Percentiles rank a stretch among this genome's conserved stretches.
Evolutionary conservation across 495 filamentous ascomycete species (phyloP).

Genomic region (Penicillium roqueforti): DNA sequence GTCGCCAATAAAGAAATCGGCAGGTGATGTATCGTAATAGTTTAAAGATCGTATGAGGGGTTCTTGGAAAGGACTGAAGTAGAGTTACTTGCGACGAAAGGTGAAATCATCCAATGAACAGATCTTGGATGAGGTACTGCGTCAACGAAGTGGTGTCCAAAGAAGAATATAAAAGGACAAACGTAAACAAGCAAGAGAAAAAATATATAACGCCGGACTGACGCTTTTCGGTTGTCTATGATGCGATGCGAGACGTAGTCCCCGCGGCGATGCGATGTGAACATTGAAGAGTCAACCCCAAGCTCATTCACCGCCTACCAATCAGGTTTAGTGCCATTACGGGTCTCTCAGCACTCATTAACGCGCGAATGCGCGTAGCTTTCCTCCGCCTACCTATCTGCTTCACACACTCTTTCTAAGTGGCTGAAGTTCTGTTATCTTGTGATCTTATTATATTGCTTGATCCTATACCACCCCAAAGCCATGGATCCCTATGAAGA

Average conservation of each 20-base stretch:
- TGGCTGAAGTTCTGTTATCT: background rate
- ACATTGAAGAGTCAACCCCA: constrained; percentile 26
- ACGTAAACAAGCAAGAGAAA: background rate
- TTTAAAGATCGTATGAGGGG: constrained; percentile 1
- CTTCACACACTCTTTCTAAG: constrained; percentile 6
- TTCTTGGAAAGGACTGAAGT: constrained; percentile 1
- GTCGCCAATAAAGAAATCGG: background rate
- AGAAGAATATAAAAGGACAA: background rate
- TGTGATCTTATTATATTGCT: constrained; percentile 4
- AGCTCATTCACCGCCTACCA: constrained; percentile 14
- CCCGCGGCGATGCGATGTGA: constrained; percentile 12
- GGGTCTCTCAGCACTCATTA: constrained; percentile 28
- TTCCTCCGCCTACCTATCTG: constrained; percentile 22
- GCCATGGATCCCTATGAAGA: constrained; percentile 44
- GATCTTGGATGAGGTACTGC: background rate
- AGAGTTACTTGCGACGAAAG: constrained; percentile 7
- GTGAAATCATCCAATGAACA: background rate
- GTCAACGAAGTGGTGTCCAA: background rate
- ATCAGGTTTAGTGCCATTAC: constrained; percentile 23
- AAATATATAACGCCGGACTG: background rate
- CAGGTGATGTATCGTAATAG: constrained; percentile 1
- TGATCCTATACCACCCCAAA: background rate
- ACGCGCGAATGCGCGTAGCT: constrained; percentile 35
- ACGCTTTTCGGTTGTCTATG: constrained; percentile 2
- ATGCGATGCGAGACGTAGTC: constrained; percentile 8